Base-by-base conservation (phyloP, 208 protist genomes). In the Acanthamoeba royreba region DNA sequence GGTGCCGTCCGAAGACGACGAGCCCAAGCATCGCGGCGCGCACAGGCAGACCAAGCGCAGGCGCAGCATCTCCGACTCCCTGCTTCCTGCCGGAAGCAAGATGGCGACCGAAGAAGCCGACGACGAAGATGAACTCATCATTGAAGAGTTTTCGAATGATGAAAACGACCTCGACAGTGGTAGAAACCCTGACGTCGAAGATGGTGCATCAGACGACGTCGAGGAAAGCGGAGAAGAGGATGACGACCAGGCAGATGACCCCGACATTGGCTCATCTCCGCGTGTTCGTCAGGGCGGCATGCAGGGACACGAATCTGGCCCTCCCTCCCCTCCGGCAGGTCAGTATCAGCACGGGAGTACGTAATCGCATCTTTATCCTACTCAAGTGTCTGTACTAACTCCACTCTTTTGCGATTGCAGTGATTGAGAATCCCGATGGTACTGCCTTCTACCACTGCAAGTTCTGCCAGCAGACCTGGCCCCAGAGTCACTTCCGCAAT, bases 381-480 rank as follows among this genome's bases (percentile, higher is more conserved):
- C 22, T 63, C 55, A 66, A 22, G 33, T 2, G 17, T 35, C 58
- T 69, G 38, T 47, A 1, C 35, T 40, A 40, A 4, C 38, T 4
- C 28, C 33, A 7, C 2, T 11, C 28, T 40, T 5, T 5, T 77
- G 15, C 25, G 2, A 25, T 53, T 40, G 7, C 72, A 83, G 72
- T 83, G 72, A 83, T 53, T 45, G 72, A 83, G 72, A 83, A 83
- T 45, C 72, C 72, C 0, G 81, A 89, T 33, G 81, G 81, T 31
- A 89, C 46, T 1, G 81, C 49, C 28, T 58, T 66, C 31, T 96
- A 96, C 47, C 94, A 94, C 42, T 96, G 95, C 89, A 93, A 94
- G 66, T 96, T 94, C 83, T 96, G 95, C 72, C 69, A 94, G 25
- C 91, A 90, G 47, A 92, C 91, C 25, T 96, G 95, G 95, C 93